These are phyloP conservation scores for Takashimella tepidaria DNA, from an alignment of 1,284 basidiomycete genomes.

Conservation along the genomic window DNA sequence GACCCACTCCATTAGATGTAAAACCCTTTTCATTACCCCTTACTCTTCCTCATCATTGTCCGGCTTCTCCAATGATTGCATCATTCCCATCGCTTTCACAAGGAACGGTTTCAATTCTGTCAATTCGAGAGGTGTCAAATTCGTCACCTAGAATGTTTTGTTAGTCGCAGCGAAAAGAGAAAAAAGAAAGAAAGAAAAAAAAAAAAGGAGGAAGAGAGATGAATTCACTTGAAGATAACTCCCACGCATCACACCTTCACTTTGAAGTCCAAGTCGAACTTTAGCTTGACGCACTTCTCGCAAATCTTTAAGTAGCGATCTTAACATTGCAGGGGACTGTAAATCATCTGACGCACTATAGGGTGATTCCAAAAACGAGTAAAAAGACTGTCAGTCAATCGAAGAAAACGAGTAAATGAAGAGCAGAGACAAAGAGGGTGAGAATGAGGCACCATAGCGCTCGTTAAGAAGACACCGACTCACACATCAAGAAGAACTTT, in stretches of 20 bases:
- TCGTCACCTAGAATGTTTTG: slow-evolving; percentile 61
- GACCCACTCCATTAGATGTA: no score
- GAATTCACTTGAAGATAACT: slow-evolving; percentile 60
- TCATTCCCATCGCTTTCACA: slow-evolving; percentile 69
- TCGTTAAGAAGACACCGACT: slow-evolving; percentile 42
- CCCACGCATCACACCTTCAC: slow-evolving; percentile 53
- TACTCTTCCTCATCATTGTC: slow-evolving; percentile 22
- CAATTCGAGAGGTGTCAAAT: slow-evolving; percentile 83
- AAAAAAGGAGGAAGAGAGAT: neutral
- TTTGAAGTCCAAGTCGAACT: slow-evolving; percentile 76
- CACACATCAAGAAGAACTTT: slow-evolving; percentile 87
- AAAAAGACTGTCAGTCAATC: no score
- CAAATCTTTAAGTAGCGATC: slow-evolving; percentile 83
- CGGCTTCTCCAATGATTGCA: slow-evolving; percentile 45
- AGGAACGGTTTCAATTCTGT: slow-evolving; percentile 89
- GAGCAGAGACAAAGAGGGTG: no score
- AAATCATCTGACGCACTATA: slow-evolving; percentile 86
- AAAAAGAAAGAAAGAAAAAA: neutral
- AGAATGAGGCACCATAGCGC: no score
- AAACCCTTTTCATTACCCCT: no score
- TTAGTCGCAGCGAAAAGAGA: neutral
- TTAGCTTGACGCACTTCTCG: slow-evolving; percentile 93
- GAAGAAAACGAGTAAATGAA: no score
- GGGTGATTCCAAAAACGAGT: neutral
- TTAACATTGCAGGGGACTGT: slow-evolving; percentile 70